Percentiles rank a stretch among this genome's conserved stretches.
Evolutionary conservation across 1,284 basidiomycete genomes (phyloP).

Genomic region (Coriolopsis trogii): DNA sequence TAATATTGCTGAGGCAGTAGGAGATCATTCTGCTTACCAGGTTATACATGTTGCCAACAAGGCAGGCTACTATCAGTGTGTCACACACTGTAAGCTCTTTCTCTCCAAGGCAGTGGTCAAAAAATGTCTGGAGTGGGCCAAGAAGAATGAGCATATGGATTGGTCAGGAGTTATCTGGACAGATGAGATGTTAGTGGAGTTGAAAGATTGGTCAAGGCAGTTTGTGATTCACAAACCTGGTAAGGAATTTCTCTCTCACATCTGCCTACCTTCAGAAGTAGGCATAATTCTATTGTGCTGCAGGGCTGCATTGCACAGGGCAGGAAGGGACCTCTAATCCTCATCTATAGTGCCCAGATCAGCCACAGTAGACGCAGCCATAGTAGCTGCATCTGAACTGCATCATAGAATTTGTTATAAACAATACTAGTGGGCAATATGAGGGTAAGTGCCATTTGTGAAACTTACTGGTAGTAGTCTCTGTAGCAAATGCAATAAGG

Average conservation of each 20-base stretch:
- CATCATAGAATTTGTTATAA: too few relatives aligned
- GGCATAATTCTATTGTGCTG: not conserved
- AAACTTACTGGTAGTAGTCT: too few relatives aligned
- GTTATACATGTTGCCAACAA: not conserved
- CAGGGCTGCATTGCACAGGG: not conserved
- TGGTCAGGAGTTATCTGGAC: not conserved
- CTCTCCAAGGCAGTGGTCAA: not conserved
- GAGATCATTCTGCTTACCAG: not conserved
- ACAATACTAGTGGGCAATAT: too few relatives aligned
- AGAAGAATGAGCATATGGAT: not conserved
- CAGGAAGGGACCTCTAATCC: not conserved
- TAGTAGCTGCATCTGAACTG: too few relatives aligned
- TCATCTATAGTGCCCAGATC: too few relatives aligned
- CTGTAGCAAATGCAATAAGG: too few relatives aligned
- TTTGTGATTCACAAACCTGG: not conserved
- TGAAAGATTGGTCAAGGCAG: not conserved
- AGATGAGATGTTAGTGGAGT: not conserved
- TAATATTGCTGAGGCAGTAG: not conserved
- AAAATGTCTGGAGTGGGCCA: not conserved
- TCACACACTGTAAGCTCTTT: not conserved
- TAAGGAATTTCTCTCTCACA: not conserved
- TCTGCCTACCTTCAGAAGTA: not conserved
- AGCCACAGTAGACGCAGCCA: too few relatives aligned
- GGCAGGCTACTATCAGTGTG: not conserved
- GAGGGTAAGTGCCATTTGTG: too few relatives aligned